Base-by-base conservation (phyloP, 768 basidiomycete genomes). In the Plicaturopsis crispa region DNA sequence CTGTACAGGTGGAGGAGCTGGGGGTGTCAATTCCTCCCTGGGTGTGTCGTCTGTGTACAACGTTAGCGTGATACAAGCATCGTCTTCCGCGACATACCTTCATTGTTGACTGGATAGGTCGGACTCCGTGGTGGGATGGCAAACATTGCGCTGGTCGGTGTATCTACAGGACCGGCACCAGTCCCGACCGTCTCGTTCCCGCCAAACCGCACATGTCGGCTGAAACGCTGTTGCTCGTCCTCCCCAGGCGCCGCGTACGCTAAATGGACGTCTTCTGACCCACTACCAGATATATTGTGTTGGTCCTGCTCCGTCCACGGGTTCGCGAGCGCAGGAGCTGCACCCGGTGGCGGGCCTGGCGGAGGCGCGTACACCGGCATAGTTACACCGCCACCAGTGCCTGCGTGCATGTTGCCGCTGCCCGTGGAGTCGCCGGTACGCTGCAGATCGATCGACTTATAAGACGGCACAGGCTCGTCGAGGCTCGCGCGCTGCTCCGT, bases 181-280 rank as follows among this genome's bases (percentile, higher is more conserved):
- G n/a, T n/a, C n/a, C n/a, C n/a, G n/a, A n/a, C n/a, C n/a, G n/a
- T n/a, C n/a, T n/a, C n/a, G n/a, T n/a, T n/a, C n/a, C n/a, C 54
- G 3, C 66, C 72, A 48, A 73, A 73, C 39, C 65, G 51, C 2
- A 72, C 72, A 49, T 69, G 66, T 34, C 63, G 57, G 35, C 52
- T 48, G 3, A 43, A 49, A 10, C 38, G 17, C 11, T 42, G 37
- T 5, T 31, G 43, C 19, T 21, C n/a, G 31, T 35, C 36, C 16
- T 26, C 11, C 23, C n/a, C 13, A 40, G 39, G 35, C 38, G 34
- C 14, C 43, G 7, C 32, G 44, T 33, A 13, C 30, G 41, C 37
- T 43, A 47, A n/a, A 13, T 38, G 36, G 36, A 17, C 24, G 21
- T 26, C 23, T 6, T 20, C 24, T 28, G 26, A 8, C 8, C 19